Percentiles rank a stretch among this genome's conserved stretches.
These are phyloP conservation scores for Chrysoporthe austroafricana DNA, from an alignment of 2,329 filamentous ascomycete genomes.

Conservation along the genomic window DNA sequence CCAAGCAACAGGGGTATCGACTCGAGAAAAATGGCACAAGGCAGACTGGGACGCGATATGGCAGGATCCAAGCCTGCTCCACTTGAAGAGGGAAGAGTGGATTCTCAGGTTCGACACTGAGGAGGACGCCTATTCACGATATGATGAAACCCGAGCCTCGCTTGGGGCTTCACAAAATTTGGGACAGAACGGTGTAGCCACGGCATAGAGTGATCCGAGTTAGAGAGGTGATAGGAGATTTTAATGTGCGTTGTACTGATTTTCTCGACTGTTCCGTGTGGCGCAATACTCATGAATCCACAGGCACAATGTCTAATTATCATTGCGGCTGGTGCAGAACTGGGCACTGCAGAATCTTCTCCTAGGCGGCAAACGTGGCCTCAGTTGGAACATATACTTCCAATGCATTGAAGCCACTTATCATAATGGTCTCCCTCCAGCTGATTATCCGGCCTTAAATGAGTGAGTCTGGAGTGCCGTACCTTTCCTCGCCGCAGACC, in stretches of 20 bases:
- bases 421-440: background rate
- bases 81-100: conserved; percentile 52
- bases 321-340: background rate
- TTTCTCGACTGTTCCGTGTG: background rate
- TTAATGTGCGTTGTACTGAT: no score
- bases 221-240: background rate
- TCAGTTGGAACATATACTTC: no score
- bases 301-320: background rate
- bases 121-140: conserved; percentile 43
- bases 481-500: background rate
- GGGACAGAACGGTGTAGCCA: background rate
- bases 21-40: conserved; percentile 56
- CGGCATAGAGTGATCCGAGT: background rate
- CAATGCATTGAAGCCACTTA: background rate
- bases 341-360: no score
- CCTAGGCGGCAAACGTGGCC: no score
- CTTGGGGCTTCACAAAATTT: background rate
- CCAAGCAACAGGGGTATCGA: conserved; percentile 51
- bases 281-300: background rate
- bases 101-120: conserved; percentile 54
- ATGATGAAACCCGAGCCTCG: background rate
- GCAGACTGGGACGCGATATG: conserved; percentile 52
- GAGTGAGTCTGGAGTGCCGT: background rate
- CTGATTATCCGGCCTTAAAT: background rate
- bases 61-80: conserved; percentile 47